Evolutionary conservation across 768 basidiomycete genomes (phyloP), one percentile per base, ranked within the genome.

Genomic region (Naganishia onofrii): DNA sequence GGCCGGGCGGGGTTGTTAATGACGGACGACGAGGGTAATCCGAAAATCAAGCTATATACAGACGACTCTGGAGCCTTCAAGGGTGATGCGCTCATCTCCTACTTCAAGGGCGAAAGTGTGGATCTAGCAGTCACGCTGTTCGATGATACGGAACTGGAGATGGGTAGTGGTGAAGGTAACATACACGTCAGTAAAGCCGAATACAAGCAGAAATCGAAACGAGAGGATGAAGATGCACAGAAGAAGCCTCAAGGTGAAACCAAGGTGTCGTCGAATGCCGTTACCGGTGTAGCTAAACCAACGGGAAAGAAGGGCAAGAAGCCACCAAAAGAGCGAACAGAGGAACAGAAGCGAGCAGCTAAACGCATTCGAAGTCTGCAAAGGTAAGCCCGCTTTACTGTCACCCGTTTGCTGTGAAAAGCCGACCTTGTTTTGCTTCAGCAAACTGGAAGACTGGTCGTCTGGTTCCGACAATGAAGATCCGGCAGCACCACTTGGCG

Each of bases 61-160:
- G 87, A 87, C 70, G 92, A 91, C 6, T 87, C 91, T 71, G 93
- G 94, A 38, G 78, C 85, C 29, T 96, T 97, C 81, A 96, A 87
- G 74, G 95, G 96, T 46, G 95, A 98, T 74, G 95, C 93, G 2
- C 82, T 98, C 73, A 89, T 99, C 69, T 93, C 97, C 38, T 99
- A 91, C 81, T 95, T 97, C 85, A 96, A 96, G 81, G 93, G 95
- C 79, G 94, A 93, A 71, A 92, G 90, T n/a, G 96, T 98, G 23
- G 81, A 83, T 3, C 84, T 98, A 66, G 95, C 94, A 10, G 77
- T 91, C 71, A 89, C 85, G 74, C 84, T 98, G 66, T 83, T 98
- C 71, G 94, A 97, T 79, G 95, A 97, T 70, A 91, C 91, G 1
- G 93, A 96, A 79, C 83, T 99, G 71, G 84, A 92, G 69, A 75